These are phyloP conservation scores for Leucoagaricus sp. DNA, from an alignment of 1,284 basidiomycete genomes.

Conservation along the genomic window DNA sequence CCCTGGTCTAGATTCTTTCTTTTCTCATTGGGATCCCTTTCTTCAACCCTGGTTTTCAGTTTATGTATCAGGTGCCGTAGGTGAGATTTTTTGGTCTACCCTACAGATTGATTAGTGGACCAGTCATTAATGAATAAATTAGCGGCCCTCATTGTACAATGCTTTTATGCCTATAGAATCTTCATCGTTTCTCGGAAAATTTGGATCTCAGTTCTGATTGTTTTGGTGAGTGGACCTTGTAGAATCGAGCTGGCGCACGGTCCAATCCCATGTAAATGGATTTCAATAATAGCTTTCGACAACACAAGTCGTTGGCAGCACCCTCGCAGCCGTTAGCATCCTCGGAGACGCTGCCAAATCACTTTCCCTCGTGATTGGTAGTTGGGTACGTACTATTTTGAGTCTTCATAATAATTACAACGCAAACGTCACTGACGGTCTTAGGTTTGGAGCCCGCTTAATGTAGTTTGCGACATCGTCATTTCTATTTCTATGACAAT, in stretches of 20 bases:
- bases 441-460: background rate
- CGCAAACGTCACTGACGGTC: no score
- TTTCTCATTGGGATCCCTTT: background rate
- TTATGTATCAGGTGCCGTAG: background rate
- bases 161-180: background rate
- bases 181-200: background rate
- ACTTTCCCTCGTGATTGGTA: background rate
- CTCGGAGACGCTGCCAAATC: background rate
- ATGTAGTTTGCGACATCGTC: background rate
- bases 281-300: background rate
- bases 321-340: background rate
- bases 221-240: background rate
- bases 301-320: background rate
- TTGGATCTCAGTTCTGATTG: background rate
- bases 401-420: background rate
- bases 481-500: background rate
- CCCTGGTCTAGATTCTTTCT: no score
- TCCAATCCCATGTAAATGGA: background rate
- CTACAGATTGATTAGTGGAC: background rate
- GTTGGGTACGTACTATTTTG: background rate
- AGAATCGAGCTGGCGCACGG: background rate
- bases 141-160: background rate
- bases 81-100: background rate
- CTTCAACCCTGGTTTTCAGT: background rate
- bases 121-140: background rate